Conservation (phyloP, 1,284 basidiomycete genomes). For the Rhodotorula sp. region DNA sequence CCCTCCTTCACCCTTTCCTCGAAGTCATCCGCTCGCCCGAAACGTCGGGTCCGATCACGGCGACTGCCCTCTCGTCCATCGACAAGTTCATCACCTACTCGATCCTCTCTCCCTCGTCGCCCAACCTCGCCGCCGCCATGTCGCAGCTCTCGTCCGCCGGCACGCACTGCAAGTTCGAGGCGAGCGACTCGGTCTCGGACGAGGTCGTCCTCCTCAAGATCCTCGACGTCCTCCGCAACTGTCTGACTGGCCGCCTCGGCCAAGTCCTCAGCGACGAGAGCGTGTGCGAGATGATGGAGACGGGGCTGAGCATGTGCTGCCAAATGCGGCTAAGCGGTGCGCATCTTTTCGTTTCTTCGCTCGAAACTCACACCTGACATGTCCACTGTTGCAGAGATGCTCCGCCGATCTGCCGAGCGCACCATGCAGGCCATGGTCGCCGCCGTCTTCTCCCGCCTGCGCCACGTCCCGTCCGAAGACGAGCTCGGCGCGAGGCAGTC, state of each 20-base stretch:
- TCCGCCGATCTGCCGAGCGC: conserved; percentile 89
- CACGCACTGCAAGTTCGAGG: conserved; percentile 96
- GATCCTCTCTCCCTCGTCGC: conserved; percentile 48
- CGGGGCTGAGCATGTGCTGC: conserved; percentile 93
- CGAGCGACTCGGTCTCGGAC: conserved; percentile 90
- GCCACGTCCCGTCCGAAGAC: conserved; percentile 24
- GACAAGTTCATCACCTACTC: conserved; percentile 52
- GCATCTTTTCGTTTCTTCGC: conserved; percentile 49
- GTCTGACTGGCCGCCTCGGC: conserved; percentile 70
- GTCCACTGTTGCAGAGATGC: conserved; percentile 63
- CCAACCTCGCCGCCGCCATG: conserved; percentile 59
- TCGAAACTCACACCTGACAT: conserved; percentile 2
- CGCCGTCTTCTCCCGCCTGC: conserved; percentile 73
- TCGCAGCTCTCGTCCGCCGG: conserved; percentile 84
- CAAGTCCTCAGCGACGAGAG: conserved; percentile 80
- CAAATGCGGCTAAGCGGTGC: conserved; percentile 90
- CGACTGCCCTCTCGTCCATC: conserved; percentile 52
- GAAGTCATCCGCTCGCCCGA: conserved; percentile 78
- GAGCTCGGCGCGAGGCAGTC: background rate
- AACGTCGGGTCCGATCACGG: conserved; percentile 54
- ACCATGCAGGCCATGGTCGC: conserved; percentile 87
- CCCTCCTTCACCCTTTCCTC: conserved; percentile 83
- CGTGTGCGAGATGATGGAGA: conserved; percentile 98
- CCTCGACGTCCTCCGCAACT: conserved; percentile 83
- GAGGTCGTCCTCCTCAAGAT: conserved; percentile 93